Evolutionary conservation across 225 moss, liverwort and hornwort genomes (phyloP).

Genomic region (Pseudisothecium myosuroides): DNA sequence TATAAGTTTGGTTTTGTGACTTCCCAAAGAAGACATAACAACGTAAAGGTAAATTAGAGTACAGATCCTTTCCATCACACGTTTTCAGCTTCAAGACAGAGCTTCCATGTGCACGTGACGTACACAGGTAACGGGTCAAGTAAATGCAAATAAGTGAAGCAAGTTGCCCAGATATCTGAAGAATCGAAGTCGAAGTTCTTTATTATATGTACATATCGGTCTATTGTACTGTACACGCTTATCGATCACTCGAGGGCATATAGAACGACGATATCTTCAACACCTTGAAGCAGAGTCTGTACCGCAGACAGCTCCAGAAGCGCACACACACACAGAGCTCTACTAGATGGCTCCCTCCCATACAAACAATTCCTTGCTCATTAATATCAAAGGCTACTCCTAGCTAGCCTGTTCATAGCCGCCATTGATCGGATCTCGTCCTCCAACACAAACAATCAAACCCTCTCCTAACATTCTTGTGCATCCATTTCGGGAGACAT

Average conservation of each 20-base stretch:
- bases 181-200: background rate
- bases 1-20: too few relatives aligned
- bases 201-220: background rate
- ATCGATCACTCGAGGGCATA: too few relatives aligned
- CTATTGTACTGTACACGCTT: background rate
- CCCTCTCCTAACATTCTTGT: background rate
- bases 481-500: background rate
- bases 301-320: too few relatives aligned
- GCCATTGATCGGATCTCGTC: background rate
- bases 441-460: background rate
- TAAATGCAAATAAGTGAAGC: background rate
- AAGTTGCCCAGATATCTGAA: background rate
- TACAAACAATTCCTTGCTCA: background rate
- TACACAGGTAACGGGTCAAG: background rate
- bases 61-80: too few relatives aligned
- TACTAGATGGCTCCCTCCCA: background rate
- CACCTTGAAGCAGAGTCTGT: too few relatives aligned
- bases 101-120: too few relatives aligned
- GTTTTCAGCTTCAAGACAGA: too few relatives aligned
- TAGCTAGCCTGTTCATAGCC: background rate
- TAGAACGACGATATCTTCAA: too few relatives aligned
- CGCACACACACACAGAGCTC: too few relatives aligned
- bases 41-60: too few relatives aligned
- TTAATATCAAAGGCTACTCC: background rate
- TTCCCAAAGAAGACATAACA: too few relatives aligned